Evolutionary conservation across 768 basidiomycete species (phyloP).

Genomic region (Cystofilobasidium capitatum): DNA sequence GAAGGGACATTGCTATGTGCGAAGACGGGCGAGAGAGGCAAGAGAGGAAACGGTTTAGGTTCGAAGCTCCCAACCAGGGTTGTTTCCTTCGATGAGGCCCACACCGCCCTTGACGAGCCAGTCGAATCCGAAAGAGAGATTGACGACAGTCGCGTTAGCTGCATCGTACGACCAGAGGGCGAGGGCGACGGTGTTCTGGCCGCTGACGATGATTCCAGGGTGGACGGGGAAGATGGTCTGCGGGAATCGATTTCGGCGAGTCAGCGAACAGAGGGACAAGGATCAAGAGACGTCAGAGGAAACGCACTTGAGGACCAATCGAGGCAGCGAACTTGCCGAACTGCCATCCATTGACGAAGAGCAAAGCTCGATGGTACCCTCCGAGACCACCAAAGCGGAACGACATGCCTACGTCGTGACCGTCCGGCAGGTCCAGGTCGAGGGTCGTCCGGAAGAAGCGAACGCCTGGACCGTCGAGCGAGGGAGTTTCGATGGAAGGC

Average conservation of each 20-base stretch:
- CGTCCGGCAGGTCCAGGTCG: not conserved
- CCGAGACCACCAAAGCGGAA: not conserved
- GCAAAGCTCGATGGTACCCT: not conserved
- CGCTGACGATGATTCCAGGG: constrained; percentile 6
- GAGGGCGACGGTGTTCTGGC: constrained; percentile 2
- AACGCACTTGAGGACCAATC: constrained; percentile 3
- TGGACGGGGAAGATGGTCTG: constrained; percentile 10
- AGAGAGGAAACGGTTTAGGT: not conserved
- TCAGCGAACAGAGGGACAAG: not conserved
- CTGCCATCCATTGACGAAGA: constrained; percentile 14
- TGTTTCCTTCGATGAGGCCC: not conserved
- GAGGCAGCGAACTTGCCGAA: constrained; percentile 1
- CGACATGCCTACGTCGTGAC: not conserved
- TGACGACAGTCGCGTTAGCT: not conserved
- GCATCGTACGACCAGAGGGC: constrained; percentile 9
- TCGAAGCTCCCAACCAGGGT: not conserved
- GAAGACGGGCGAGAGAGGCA: not conserved
- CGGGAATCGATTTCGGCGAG: not conserved
- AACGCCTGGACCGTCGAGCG: not conserved
- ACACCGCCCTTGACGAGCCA: constrained; percentile 7
- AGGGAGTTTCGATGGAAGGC: not conserved
- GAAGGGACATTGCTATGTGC: too few relatives aligned
- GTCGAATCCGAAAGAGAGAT: constrained; percentile 2
- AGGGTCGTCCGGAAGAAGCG: constrained; percentile 6
- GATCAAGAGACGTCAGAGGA: not conserved